Evolutionary conservation across 768 basidiomycete genomes (phyloP).

Genomic region (Kwoniella sp.): DNA sequence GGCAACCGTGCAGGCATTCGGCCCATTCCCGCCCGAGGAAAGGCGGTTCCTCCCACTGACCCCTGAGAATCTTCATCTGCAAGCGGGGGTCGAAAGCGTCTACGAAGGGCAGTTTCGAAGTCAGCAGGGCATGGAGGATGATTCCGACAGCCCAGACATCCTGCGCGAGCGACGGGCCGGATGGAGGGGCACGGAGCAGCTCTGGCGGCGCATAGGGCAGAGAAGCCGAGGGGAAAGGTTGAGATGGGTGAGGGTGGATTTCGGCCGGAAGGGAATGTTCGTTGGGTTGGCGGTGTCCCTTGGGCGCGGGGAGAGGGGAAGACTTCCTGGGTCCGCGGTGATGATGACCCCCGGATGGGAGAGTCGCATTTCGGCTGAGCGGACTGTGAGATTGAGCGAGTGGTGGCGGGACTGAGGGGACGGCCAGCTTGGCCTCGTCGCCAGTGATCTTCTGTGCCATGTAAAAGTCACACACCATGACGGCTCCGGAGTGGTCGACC

Average conservation of each 20-base stretch:
- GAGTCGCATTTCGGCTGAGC: conserved; percentile 6
- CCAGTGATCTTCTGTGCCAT: conserved; percentile 37
- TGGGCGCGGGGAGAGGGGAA: conserved; percentile 12
- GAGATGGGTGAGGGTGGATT: conserved; percentile 40
- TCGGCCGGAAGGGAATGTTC: conserved; percentile 1
- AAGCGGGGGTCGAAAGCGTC: conserved; percentile 88
- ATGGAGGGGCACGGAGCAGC: conserved; percentile 60
- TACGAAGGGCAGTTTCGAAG: conserved; percentile 76
- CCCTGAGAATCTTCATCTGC: conserved; percentile 84
- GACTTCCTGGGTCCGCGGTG: conserved; percentile 17
- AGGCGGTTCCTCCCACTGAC: conserved; percentile 55
- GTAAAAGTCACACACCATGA: conserved; percentile 47
- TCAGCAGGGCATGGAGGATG: conserved; percentile 77
- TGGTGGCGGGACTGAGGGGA: conserved; percentile 21
- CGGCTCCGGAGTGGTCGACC: conserved; percentile 64
- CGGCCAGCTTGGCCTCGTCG: conserved; percentile 34
- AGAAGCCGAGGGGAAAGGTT: conserved; percentile 70
- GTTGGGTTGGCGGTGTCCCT: conserved; percentile 3
- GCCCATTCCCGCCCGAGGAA: conserved; percentile 50
- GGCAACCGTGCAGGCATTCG: conserved; percentile 69
- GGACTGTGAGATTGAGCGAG: conserved; percentile 7
- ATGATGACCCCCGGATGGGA: conserved; percentile 15
- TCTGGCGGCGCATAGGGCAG: conserved; percentile 89
- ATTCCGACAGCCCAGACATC: conserved; percentile 97
- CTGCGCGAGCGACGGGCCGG: conserved; percentile 60